Percentiles rank a stretch among this genome's conserved stretches.
These are phyloP conservation scores for Fusarium marasasianum DNA, from an alignment of 2,329 filamentous ascomycete genomes.

Conservation along the genomic window DNA sequence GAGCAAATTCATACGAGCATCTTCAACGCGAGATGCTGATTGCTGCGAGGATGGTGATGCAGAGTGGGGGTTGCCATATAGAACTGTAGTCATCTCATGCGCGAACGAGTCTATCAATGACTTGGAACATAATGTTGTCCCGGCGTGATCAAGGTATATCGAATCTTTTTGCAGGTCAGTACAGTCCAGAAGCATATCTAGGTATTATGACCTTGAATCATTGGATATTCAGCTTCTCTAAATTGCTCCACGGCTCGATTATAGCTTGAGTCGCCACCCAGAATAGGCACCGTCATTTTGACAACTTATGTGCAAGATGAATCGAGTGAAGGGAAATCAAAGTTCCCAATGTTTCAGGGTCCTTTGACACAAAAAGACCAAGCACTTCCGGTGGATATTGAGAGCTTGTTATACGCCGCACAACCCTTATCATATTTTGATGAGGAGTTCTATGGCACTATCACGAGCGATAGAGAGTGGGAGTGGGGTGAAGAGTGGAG, in stretches of 20 bases:
- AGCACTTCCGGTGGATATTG: background rate
- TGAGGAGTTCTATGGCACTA: slow-evolving; percentile 20
- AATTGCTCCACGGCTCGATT: slow-evolving; percentile 68
- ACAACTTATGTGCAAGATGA: background rate
- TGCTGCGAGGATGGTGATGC: slow-evolving; percentile 82
- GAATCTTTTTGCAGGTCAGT: slow-evolving; percentile 61
- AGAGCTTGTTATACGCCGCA: slow-evolving; percentile 11
- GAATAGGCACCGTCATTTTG: slow-evolving; percentile 6
- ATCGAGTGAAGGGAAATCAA: background rate
- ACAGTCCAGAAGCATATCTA: background rate
- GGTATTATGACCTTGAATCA: slow-evolving; percentile 67
- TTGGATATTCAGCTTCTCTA: slow-evolving; percentile 71
- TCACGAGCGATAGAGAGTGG: slow-evolving; percentile 21
- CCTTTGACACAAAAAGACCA: background rate
- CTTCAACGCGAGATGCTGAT: slow-evolving; percentile 78
- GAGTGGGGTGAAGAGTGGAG: slow-evolving; percentile 18
- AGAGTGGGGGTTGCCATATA: slow-evolving; percentile 94
- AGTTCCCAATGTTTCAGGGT: background rate
- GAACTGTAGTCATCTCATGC: slow-evolving; percentile 76
- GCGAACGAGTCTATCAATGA: slow-evolving; percentile 84
- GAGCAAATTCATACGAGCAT: slow-evolving; percentile 75
- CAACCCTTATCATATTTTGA: slow-evolving; percentile 23
- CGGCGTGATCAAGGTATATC: slow-evolving; percentile 92
- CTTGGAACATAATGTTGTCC: slow-evolving; percentile 85
- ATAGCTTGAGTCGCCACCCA: slow-evolving; percentile 53